Base-by-base conservation (phyloP, 371 early-diverging fungal genomes). In the Apophysomyces variabilis region DNA sequence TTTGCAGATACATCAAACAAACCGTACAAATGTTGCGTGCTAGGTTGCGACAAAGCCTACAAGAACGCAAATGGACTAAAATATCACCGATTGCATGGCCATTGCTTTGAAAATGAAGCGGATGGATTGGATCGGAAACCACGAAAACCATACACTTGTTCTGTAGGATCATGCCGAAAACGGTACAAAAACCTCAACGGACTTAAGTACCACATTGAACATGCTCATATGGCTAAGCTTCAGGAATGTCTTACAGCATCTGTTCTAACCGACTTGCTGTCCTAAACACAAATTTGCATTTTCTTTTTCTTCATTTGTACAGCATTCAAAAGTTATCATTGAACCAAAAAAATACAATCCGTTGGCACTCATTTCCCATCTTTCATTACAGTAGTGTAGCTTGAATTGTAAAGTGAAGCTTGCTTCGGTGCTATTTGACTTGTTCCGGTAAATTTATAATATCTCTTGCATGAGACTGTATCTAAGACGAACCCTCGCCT, bases 101-200 rank as follows among this genome's bases (percentile, higher is more conserved):
- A 96, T 67, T 87, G 85, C 74, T 57, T 58, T 1, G 76, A 76
- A 14, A 62, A 73, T 6, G 56, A 62, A 1, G 72, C 71, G 43
- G 70, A 65, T 44, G 79, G 83, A 50, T 72, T 72, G 11, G 78
- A 78, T 38, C 76, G 60, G 11, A 72, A 66, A 39, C 72, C 73
- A 11, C 67, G 82, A 36, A 94, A 92, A 66, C 96, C 95, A 7
- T 96, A 90, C 80, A 84, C 80, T 14, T 98, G 98, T 70, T 80
- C 89, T 11, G 75, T 94, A 38, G 82, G 85, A 7, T 85, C 82
- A 26, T 98, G 98, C 76, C 85, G 86, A 39, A 96, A 95, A 71
- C 85, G 92, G 11, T 99, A 98, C 85, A 98, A 97, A 84, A 98
- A 97, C 79, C 74, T 93, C 68, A 97, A 96, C 69, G 99, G 99